phyloP scores from a whole-genome alignment of 2,329 filamentous ascomycete genomes.

The Neonectria hederae region DNA sequence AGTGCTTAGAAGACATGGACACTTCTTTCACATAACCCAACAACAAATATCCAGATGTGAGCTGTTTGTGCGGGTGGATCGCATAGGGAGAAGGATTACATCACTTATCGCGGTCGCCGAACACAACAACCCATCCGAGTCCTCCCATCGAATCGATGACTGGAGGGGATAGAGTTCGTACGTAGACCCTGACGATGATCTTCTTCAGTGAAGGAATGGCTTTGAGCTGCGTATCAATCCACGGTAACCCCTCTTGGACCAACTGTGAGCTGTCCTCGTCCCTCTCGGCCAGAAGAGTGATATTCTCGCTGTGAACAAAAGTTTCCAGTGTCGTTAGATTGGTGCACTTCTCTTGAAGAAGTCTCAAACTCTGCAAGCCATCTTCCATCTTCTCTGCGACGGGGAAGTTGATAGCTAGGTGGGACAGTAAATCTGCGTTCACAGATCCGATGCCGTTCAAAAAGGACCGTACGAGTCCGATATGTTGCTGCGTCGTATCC shows the following conservation, averaged over 20 bases:
- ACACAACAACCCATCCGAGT: slow-evolving; percentile 18
- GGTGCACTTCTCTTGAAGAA: slow-evolving; percentile 19
- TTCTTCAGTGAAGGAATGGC: slow-evolving; percentile 22
- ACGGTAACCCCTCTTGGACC: slow-evolving; percentile 14
- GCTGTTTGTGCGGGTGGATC: too few relatives aligned
- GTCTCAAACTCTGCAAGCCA: slow-evolving; percentile 5
- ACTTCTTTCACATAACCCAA: too few relatives aligned
- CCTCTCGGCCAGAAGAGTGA: slow-evolving; percentile 5
- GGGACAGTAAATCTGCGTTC: slow-evolving; percentile 18
- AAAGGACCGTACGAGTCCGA: slow-evolving; percentile 17
- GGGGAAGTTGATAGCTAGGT: slow-evolving; percentile 24
- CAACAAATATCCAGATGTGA: too few relatives aligned
- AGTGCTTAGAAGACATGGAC: too few relatives aligned
- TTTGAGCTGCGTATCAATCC: slow-evolving; percentile 24
- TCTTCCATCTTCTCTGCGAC: slow-evolving; percentile 2
- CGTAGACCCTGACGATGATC: slow-evolving; percentile 22
- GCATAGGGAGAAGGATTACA: too few relatives aligned
- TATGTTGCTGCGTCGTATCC: slow-evolving; percentile 12
- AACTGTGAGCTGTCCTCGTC: slow-evolving; percentile 3
- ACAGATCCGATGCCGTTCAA: slow-evolving; percentile 16
- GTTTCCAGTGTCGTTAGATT: slow-evolving; percentile 21
- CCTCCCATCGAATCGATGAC: slow-evolving; percentile 20
- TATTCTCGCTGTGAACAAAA: slow-evolving; percentile 14
- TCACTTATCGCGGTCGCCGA: slow-evolving; percentile 9
- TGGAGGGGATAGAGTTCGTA: neutral